phyloP scores from a whole-genome alignment of 768 basidiomycete species.

The Rhizopogon rudus region DNA sequence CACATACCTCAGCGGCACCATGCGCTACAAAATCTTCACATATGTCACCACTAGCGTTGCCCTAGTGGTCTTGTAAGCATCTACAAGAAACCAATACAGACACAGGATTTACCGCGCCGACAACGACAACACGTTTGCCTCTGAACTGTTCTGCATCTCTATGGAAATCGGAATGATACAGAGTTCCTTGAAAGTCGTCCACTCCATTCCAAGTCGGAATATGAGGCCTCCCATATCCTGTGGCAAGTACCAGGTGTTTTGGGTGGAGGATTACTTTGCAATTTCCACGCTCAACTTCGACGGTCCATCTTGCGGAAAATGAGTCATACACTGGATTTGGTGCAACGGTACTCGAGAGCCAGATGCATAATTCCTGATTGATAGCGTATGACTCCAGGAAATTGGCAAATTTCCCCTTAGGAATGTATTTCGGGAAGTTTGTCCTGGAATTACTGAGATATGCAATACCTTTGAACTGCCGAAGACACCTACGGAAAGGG shows the following conservation, averaged over 20 bases:
- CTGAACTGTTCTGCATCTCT: constrained; percentile 37
- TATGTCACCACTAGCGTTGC: not conserved
- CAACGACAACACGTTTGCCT: constrained; percentile 57
- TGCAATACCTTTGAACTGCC: constrained; percentile 28
- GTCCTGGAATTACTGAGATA: not conserved
- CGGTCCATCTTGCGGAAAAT: not conserved
- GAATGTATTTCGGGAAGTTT: not conserved
- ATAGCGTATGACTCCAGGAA: constrained; percentile 56
- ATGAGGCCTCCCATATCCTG: not conserved
- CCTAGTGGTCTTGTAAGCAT: not conserved
- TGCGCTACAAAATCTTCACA: not conserved
- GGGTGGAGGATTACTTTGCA: not conserved
- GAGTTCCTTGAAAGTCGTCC: constrained; percentile 44
- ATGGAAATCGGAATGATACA: constrained; percentile 46
- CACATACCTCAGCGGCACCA: not conserved
- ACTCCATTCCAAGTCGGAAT: constrained; percentile 16
- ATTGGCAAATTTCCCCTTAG: constrained; percentile 38
- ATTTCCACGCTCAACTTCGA: not conserved
- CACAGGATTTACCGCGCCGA: constrained; percentile 28
- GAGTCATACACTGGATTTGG: constrained; percentile 12
- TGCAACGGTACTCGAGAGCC: constrained; percentile 40
- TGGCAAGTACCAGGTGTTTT: not conserved
- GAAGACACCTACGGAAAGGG: constrained; percentile 42
- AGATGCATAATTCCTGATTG: constrained; percentile 49
- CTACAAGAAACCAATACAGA: not conserved